Conservation (phyloP, 2,329 filamentous ascomycete species). For the Colletotrichum sp. region DNA sequence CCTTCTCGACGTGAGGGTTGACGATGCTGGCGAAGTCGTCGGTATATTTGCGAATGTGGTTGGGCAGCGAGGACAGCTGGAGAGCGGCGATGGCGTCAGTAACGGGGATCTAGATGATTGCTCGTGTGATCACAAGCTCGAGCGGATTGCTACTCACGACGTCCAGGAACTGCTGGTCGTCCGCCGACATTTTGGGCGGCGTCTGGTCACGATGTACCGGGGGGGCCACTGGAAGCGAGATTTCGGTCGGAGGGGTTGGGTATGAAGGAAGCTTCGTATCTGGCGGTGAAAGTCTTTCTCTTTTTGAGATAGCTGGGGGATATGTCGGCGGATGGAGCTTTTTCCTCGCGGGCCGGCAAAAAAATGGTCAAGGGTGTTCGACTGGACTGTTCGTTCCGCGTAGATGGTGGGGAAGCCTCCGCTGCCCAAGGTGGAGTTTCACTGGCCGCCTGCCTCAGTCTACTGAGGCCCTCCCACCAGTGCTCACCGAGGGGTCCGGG, state of each 20-base stretch:
- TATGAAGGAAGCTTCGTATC: background rate
- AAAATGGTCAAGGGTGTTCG: conserved; percentile 3
- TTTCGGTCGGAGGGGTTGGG: background rate
- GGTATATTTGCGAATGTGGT: conserved; percentile 74
- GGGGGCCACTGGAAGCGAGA: background rate
- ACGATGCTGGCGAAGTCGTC: conserved; percentile 78
- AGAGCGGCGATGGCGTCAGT: conserved; percentile 9
- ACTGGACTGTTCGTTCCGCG: background rate
- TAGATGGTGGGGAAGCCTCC: background rate
- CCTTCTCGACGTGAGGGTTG: conserved; percentile 80
- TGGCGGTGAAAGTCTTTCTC: background rate
- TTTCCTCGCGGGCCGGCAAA: background rate
- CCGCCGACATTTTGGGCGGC: conserved; percentile 69
- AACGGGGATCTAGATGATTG: background rate
- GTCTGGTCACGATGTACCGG: background rate
- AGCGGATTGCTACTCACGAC: conserved; percentile 60
- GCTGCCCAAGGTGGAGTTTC: background rate
- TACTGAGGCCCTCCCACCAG: background rate
- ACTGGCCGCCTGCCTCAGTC: background rate
- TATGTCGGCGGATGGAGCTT: background rate
- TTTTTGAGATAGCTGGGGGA: background rate
- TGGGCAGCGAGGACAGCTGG: conserved; percentile 58
- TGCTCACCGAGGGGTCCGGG: background rate
- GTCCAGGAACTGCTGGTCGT: conserved; percentile 81
- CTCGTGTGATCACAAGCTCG: background rate